A percentile compares a stretch with the other conserved stretches of the same genome.
Evolutionary conservation across 2,329 filamentous ascomycete species (phyloP).

Genomic region (Hirsutella thompsonii): DNA sequence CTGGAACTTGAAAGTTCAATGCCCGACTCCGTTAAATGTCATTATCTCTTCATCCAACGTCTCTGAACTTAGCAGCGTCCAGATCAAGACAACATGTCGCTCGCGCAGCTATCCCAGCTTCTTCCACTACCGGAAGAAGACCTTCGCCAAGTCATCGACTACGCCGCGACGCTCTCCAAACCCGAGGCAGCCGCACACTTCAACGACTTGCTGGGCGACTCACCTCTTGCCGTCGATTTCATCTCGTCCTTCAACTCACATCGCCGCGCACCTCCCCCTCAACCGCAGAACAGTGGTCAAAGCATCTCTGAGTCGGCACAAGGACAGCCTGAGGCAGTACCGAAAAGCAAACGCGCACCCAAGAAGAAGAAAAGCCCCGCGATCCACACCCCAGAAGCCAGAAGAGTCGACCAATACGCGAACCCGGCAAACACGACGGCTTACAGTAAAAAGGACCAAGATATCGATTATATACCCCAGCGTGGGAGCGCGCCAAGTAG

Average conservation of each 20-base stretch:
- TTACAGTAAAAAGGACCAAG: conserved; percentile 61
- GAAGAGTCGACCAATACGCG: conserved; percentile 45
- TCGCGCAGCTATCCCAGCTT: conserved; percentile 61
- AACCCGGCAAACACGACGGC: conserved; percentile 49
- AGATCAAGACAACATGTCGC: conserved; percentile 30
- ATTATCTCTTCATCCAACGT: background rate
- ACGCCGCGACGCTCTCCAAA: conserved; percentile 65
- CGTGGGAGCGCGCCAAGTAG: conserved; percentile 26
- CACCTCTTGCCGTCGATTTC: conserved; percentile 62
- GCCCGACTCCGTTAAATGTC: background rate
- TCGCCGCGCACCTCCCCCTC: conserved; percentile 26
- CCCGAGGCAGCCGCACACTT: conserved; percentile 73
- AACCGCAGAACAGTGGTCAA: conserved; percentile 1
- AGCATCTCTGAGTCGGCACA: conserved; percentile 5
- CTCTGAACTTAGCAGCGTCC: background rate
- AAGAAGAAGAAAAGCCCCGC: conserved; percentile 44
- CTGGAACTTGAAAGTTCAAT: no score
- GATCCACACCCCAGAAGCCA: conserved; percentile 51
- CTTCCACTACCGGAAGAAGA: conserved; percentile 78
- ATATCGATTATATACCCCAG: conserved; percentile 60
- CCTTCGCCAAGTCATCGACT: conserved; percentile 71
- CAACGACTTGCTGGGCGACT: conserved; percentile 77
- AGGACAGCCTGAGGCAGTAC: conserved; percentile 26
- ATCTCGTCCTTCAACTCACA: conserved; percentile 70
- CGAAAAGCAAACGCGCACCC: conserved; percentile 31